Evolutionary conservation across 768 basidiomycete species (phyloP), one percentile per base, ranked within the genome.

Genomic region (Leucosporidium creatinivorum): DNA sequence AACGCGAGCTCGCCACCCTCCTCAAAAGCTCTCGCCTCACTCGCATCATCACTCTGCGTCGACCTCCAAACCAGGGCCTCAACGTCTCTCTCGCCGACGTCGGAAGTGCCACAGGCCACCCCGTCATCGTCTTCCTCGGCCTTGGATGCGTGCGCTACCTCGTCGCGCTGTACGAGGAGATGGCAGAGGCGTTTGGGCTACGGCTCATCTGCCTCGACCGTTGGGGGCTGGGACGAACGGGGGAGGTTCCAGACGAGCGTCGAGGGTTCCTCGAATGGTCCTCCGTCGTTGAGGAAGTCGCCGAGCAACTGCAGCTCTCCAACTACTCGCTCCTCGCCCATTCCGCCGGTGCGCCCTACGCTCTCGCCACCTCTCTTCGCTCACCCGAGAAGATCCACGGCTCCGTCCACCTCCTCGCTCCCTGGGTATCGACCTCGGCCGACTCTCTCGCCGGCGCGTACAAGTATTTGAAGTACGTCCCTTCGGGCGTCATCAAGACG

Each of bases 381-480:
- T 33, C n/a, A 2, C 49, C 39, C 85, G 84, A 66, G 80, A 86
- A 91, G 33, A 84, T 98, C 62, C 82, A 83, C 54, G 94, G 94
- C 26, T 86, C 89, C 65, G 79, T 98, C 18, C 91, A 91, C 75
- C 79, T 99, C 36, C 81, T 99, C 28, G 93, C 94, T 0, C 94
- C 94, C 25, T 99, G 96, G 96, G 91, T 97, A 30, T 88, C 89
- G n/a, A 86, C 88, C 30, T 85, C 87, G 52, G 76, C 78, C 50
- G 94, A 94, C 77, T 87, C 83, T n/a, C 56, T 73, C 13, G 65
- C 57, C 7, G 67, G 65, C 19, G 56, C 56, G 36, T 97, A 96
- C 80, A 93, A 88, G 76, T 97, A 93, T 92, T 83, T 99, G 61
- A 94, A 93, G 78, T 98, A 93, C 76, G 89, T 99, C 9, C 94